Evolutionary conservation across 2,329 filamentous ascomycete species (phyloP).

Genomic region (Aspergillus udagawae): DNA sequence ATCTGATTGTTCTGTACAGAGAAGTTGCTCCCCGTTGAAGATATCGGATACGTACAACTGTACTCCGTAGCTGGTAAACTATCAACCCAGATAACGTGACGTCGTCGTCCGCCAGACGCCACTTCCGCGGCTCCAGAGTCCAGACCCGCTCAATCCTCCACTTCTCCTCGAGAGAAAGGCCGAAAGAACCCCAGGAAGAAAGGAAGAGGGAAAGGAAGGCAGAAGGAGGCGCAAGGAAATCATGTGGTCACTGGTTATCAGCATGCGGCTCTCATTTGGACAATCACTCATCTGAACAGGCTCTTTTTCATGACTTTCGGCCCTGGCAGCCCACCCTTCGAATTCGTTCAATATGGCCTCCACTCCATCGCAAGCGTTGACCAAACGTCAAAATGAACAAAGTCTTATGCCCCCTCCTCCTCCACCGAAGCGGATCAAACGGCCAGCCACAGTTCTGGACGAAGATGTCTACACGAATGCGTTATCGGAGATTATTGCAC

Average conservation of each 20-base stretch:
- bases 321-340: neutral
- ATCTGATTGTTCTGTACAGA: neutral
- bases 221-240: neutral
- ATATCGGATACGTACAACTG: neutral
- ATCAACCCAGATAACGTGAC: neutral
- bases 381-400: conserved; percentile 32
- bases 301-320: neutral
- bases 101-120: neutral
- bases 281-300: neutral
- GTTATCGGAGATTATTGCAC: conserved; percentile 87
- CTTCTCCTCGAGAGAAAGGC: neutral
- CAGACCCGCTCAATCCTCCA: neutral
- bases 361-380: conserved; percentile 27
- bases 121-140: neutral
- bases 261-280: neutral
- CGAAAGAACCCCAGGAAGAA: neutral
- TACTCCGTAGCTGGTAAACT: neutral
- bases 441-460: conserved; percentile 80
- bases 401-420: conserved; percentile 87
- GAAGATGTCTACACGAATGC: conserved; percentile 91
- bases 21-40: neutral
- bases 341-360: conserved; percentile 22
- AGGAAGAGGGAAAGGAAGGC: neutral
- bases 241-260: neutral
- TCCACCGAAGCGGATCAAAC: conserved; percentile 80